A percentile compares a stretch with the other conserved stretches of the same genome.
Conservation (phyloP, 2,329 filamentous ascomycete species). For the Pseudogymnoascus sp. region DNA sequence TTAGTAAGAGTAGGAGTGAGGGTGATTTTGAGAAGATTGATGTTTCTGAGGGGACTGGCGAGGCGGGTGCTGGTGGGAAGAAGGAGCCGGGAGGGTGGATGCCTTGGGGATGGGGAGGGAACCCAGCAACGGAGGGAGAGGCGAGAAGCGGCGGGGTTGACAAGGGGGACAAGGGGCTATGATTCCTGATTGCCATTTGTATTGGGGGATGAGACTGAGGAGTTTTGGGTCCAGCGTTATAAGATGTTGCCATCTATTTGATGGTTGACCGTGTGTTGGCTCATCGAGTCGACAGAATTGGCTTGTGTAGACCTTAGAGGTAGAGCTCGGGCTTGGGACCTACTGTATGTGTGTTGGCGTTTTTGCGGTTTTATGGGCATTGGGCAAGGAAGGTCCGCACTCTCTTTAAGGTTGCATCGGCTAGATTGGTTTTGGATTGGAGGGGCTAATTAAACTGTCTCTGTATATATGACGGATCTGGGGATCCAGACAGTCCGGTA, state of each 20-base stretch:
- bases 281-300: constrained; percentile 1
- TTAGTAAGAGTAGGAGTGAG: constrained; percentile 79
- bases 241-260: constrained; percentile 11
- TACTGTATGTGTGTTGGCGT: constrained; percentile 6
- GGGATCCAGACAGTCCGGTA: neutral
- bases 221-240: neutral
- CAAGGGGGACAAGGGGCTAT: neutral
- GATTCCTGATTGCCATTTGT: constrained; percentile 9
- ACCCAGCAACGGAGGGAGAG: constrained; percentile 12
- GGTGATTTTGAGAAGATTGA: constrained; percentile 84
- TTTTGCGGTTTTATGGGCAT: neutral
- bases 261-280: constrained; percentile 15
- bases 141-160: neutral
- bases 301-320: constrained; percentile 10
- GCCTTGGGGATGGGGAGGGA: constrained; percentile 40
- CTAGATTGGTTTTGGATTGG: neutral
- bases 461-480: neutral
- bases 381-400: neutral
- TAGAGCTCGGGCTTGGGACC: constrained; percentile 16
- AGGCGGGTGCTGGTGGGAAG: constrained; percentile 25
- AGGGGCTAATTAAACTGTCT: neutral
- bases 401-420: neutral
- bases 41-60: constrained; percentile 33
- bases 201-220: neutral
- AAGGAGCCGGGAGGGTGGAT: constrained; percentile 37